These are phyloP conservation scores for Ricinus communis DNA, from an alignment of 345 rosid species.

Conservation along the genomic window DNA sequence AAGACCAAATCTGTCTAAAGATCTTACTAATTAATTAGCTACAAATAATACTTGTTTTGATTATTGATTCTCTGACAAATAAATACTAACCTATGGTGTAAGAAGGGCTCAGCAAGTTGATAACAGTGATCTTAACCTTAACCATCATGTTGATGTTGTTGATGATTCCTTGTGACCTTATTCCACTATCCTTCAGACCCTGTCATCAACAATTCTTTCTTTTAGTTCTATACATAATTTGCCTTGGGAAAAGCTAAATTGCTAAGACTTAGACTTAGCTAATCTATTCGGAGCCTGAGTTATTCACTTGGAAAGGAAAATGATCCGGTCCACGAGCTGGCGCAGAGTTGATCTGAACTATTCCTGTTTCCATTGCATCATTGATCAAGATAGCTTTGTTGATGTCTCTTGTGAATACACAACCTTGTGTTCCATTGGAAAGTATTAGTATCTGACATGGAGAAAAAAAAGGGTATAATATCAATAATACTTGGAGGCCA, in stretches of 20 bases:
- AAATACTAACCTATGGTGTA: conserved; percentile 80
- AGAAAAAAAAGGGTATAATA: background rate
- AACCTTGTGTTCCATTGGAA: conserved; percentile 52
- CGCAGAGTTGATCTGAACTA: conserved; percentile 96
- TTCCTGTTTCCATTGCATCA: conserved; percentile 99
- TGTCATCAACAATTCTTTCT: conserved; percentile 17
- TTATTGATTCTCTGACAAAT: background rate
- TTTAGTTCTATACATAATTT: no score
- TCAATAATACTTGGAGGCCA: conserved; percentile 94
- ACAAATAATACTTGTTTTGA: background rate
- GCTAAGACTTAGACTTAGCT: background rate
- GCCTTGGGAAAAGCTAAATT: no score
- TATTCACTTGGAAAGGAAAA: conserved; percentile 93
- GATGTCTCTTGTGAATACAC: conserved; percentile 89
- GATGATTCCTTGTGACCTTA: conserved; percentile 95
- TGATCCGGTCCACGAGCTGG: conserved; percentile 99
- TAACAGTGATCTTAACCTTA: conserved; percentile 88
- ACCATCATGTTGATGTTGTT: conserved; percentile 97
- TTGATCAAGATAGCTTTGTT: conserved; percentile 86
- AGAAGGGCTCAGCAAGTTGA: conserved; percentile 84
- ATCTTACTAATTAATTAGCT: background rate
- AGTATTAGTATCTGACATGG: background rate
- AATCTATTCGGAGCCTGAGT: background rate
- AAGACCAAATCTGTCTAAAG: background rate
- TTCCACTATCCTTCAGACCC: conserved; percentile 98